These are phyloP conservation scores for Fusarium hostae DNA, from an alignment of 2,329 filamentous ascomycete species.

Conservation along the genomic window DNA sequence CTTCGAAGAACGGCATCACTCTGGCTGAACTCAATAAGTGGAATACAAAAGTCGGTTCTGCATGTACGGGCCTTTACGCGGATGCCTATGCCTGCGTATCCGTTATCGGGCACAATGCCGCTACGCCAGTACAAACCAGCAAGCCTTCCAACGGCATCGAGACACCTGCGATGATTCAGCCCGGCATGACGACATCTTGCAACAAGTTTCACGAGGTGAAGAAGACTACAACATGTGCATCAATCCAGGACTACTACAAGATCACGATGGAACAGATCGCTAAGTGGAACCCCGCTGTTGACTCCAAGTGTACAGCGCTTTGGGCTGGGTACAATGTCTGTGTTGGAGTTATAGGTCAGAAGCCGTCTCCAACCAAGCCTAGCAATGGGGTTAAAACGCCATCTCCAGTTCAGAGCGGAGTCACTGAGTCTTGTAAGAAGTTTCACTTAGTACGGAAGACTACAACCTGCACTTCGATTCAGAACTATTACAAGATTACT, in stretches of 20 bases:
- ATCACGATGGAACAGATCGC: not conserved
- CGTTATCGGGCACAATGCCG: not conserved
- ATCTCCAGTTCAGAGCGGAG: not conserved
- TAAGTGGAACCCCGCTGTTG: constrained; percentile 18
- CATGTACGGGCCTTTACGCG: not conserved
- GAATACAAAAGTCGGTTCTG: not conserved
- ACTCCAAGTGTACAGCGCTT: not conserved
- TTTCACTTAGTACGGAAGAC: not conserved
- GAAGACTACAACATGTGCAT: not conserved
- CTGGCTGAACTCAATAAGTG: not conserved
- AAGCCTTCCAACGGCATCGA: not conserved
- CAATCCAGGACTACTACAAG: constrained; percentile 5
- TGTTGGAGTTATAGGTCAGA: not conserved
- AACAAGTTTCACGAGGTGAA: not conserved
- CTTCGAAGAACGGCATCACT: not conserved
- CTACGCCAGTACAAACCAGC: not conserved
- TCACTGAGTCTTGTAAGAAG: not conserved
- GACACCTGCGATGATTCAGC: not conserved
- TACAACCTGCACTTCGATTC: not conserved
- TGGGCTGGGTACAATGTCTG: not conserved
- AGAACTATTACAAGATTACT: not conserved
- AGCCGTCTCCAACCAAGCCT: not conserved
- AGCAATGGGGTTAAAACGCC: not conserved
- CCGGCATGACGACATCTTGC: not conserved
- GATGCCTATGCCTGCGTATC: not conserved